Percentiles rank a stretch among this genome's conserved stretches.
Evolutionary conservation across 139 green algal genomes (phyloP).

Genomic region (Ulvella scutata): DNA sequence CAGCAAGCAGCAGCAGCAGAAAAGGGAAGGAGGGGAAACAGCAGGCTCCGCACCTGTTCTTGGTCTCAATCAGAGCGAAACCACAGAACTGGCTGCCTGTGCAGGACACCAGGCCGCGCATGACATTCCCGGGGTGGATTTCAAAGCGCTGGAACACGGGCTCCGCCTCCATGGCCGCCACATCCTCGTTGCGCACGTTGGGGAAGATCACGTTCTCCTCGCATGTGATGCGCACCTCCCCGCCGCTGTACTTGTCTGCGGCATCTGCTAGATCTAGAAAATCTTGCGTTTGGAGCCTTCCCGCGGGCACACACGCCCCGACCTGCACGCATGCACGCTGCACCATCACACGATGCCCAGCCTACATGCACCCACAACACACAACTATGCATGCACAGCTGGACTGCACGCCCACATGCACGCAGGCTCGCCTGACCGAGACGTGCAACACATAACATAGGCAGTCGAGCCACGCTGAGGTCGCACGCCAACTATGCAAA

Average conservation of each 20-base stretch:
- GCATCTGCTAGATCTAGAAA: conserved; percentile 61
- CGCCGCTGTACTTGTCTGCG: conserved; percentile 73
- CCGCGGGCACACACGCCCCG: conserved; percentile 67
- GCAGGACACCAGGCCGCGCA: conserved; percentile 61
- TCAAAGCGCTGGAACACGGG: conserved; percentile 63
- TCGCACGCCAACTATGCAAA: too few relatives aligned
- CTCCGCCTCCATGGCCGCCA: conserved; percentile 73
- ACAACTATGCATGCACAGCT: too few relatives aligned
- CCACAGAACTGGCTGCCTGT: conserved; percentile 94
- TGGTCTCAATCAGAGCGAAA: conserved; percentile 92
- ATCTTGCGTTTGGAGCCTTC: conserved; percentile 48
- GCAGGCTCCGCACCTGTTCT: conserved; percentile 24
- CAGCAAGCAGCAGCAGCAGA: too few relatives aligned
- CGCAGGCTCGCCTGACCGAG: too few relatives aligned
- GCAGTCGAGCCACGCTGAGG: too few relatives aligned
- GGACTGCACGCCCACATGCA: too few relatives aligned
- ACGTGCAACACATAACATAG: too few relatives aligned
- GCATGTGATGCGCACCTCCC: conserved; percentile 67
- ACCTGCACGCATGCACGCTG: conserved; percentile 2
- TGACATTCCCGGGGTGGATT: conserved; percentile 28
- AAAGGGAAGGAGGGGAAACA: too few relatives aligned
- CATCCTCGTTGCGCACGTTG: conserved; percentile 67
- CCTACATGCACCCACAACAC: conserved; percentile 41
- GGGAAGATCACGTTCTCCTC: conserved; percentile 92
- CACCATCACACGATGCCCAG: too few relatives aligned